phyloP scores from a whole-genome alignment of 331 rosid genomes.

The Malus hybrid region DNA sequence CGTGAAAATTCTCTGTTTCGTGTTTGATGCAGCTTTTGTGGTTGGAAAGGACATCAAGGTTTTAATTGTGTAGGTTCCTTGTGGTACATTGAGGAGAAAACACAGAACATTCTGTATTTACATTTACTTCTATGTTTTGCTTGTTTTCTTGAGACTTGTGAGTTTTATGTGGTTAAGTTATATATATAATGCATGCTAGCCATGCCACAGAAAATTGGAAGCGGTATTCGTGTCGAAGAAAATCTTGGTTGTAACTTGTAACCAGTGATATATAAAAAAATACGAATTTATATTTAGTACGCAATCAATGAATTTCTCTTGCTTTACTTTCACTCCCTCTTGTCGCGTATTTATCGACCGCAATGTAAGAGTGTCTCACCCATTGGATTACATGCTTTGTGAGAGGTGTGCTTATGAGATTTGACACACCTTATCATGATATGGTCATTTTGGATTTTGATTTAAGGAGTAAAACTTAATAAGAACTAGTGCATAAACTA shows the following conservation, averaged over 20 bases:
- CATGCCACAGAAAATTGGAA: conserved; percentile 8
- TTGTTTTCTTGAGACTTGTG: not conserved
- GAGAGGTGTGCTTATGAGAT: not conserved
- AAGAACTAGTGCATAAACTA: not conserved
- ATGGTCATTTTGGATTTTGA: too few relatives aligned
- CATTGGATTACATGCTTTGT: too few relatives aligned
- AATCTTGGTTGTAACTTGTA: not conserved
- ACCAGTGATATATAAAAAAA: not conserved
- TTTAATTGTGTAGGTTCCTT: conserved; percentile 10
- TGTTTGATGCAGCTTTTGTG: conserved; percentile 8
- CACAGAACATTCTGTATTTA: not conserved
- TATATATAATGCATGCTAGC: not conserved
- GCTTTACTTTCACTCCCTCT: not conserved
- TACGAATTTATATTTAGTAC: too few relatives aligned
- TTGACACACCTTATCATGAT: not conserved
- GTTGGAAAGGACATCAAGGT: not conserved
- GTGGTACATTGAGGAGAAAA: not conserved
- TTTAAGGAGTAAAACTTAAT: not conserved
- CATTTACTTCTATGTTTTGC: not conserved
- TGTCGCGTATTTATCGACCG: too few relatives aligned
- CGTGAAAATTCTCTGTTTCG: conserved; percentile 30
- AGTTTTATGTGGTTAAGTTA: not conserved
- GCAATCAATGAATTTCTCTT: too few relatives aligned
- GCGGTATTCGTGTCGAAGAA: not conserved
- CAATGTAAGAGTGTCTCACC: too few relatives aligned